A percentile compares a stretch with the other conserved stretches of the same genome.
Evolutionary conservation across 306 rosid species (phyloP).

Genomic region (Benincasa hispida): DNA sequence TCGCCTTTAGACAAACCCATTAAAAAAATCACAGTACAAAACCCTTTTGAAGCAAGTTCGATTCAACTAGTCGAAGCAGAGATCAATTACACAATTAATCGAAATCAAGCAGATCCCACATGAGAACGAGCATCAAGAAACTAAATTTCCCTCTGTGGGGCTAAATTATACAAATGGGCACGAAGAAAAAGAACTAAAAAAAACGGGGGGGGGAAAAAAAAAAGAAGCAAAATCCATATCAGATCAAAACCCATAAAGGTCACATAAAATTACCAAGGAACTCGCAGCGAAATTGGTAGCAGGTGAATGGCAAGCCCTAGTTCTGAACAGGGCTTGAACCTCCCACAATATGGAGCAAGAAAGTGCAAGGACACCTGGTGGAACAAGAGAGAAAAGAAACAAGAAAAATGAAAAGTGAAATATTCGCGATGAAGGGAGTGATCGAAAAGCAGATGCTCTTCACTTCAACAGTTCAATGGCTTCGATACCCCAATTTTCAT

Average conservation of each 20-base stretch:
- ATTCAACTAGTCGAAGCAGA: not conserved
- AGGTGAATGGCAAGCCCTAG: slow-evolving; percentile 6
- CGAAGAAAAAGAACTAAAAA: not conserved
- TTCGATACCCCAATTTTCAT: not conserved
- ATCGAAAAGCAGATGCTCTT: slow-evolving; percentile 16
- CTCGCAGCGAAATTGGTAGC: not conserved
- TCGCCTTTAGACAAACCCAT: not conserved
- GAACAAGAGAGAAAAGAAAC: not conserved
- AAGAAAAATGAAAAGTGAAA: slow-evolving; percentile 6
- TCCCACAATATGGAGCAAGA: not conserved
- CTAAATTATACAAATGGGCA: not conserved
- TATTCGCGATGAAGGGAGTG: slow-evolving; percentile 11
- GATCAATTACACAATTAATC: not conserved
- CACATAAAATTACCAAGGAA: slow-evolving; percentile 1
- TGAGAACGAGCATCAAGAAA: not conserved
- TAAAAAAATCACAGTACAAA: not conserved
- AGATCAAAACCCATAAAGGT: not conserved
- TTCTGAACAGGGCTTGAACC: not conserved
- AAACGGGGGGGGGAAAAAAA: not conserved
- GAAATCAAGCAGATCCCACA: not conserved
- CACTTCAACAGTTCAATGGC: not conserved
- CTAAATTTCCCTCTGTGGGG: not conserved
- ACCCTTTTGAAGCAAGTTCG: not conserved
- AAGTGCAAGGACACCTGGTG: not conserved
- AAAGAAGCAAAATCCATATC: not conserved